Evolutionary conservation across 345 rosid species (phyloP).

Genomic region (Boechera divaricarpa): DNA sequence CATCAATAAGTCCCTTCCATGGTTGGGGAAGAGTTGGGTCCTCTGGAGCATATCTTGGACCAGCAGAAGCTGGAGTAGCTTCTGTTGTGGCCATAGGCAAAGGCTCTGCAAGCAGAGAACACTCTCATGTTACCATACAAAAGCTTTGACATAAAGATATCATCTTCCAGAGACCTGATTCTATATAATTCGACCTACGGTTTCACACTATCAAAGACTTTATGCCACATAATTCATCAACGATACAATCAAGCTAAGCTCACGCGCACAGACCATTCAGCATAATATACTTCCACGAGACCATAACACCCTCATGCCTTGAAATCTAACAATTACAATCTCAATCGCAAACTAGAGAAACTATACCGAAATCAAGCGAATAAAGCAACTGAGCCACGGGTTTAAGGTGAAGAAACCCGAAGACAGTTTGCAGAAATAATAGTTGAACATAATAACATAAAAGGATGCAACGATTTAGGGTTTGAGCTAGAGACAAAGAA

Average conservation of each 20-base stretch:
- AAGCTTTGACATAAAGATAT: not conserved
- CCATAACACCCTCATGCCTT: not conserved
- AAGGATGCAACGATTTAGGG: constrained; percentile 41
- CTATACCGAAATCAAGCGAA: constrained; percentile 13
- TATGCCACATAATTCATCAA: constrained; percentile 22
- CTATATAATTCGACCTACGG: constrained; percentile 11
- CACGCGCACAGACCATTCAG: not conserved
- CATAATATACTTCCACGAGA: not conserved
- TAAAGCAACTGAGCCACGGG: not conserved
- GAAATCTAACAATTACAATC: constrained; percentile 12
- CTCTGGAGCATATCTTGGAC: constrained; percentile 91
- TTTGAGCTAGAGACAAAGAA: constrained; percentile 15
- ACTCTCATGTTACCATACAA: constrained; percentile 23
- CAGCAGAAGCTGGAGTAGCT: constrained; percentile 57
- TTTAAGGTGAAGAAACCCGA: constrained; percentile 5
- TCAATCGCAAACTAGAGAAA: not conserved
- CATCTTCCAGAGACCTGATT: constrained; percentile 10
- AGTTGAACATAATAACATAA: constrained; percentile 9
- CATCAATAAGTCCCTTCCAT: constrained; percentile 96
- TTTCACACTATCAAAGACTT: not conserved
- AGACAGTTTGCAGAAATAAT: constrained; percentile 1
- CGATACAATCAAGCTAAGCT: constrained; percentile 10
- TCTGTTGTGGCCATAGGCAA: constrained; percentile 70
- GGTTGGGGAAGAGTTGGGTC: constrained; percentile 95
- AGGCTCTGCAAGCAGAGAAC: constrained; percentile 41